Evolutionary conservation across 805 yeast species (phyloP).

Genomic region (Kluyveromyces siamensis): DNA sequence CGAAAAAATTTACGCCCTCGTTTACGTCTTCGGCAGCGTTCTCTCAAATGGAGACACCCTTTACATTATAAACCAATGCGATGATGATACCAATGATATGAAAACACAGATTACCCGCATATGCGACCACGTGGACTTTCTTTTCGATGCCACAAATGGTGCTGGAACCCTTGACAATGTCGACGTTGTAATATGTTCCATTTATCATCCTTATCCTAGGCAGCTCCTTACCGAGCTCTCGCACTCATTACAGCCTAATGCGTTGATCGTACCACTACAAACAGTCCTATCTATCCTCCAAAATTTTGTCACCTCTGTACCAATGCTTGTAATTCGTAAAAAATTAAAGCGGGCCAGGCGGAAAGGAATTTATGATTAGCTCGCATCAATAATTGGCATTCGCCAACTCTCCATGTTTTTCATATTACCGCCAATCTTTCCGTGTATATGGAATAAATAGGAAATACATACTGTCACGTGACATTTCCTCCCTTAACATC

Average conservation of each 20-base stretch:
- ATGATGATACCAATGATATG: constrained; percentile 7
- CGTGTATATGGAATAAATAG: constrained; percentile 2
- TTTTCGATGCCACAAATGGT: constrained; percentile 23
- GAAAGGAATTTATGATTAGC: constrained; percentile 19
- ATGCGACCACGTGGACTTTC: constrained; percentile 9
- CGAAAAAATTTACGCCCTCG: constrained; percentile 49
- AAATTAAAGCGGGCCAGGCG: constrained; percentile 23
- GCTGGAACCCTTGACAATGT: constrained; percentile 14
- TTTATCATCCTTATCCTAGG: constrained; percentile 33
- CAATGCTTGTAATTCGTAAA: constrained; percentile 25
- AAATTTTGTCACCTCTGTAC: constrained; percentile 27
- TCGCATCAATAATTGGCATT: constrained; percentile 3
- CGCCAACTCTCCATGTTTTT: constrained; percentile 9
- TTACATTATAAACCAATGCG: constrained; percentile 44
- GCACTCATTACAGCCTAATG: constrained; percentile 27
- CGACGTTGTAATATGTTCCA: constrained; percentile 26
- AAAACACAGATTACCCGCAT: constrained; percentile 1
- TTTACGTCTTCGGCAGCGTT: constrained; percentile 82
- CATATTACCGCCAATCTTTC: neutral
- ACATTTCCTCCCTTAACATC: neutral
- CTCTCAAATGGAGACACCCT: constrained; percentile 75
- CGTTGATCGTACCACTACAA: constrained; percentile 23
- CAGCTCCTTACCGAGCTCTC: constrained; percentile 31
- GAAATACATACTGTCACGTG: neutral
- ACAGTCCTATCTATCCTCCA: constrained; percentile 22